Conservation (phyloP, 352 stramenopile genomes). For the Phytophthora idaei region DNA sequence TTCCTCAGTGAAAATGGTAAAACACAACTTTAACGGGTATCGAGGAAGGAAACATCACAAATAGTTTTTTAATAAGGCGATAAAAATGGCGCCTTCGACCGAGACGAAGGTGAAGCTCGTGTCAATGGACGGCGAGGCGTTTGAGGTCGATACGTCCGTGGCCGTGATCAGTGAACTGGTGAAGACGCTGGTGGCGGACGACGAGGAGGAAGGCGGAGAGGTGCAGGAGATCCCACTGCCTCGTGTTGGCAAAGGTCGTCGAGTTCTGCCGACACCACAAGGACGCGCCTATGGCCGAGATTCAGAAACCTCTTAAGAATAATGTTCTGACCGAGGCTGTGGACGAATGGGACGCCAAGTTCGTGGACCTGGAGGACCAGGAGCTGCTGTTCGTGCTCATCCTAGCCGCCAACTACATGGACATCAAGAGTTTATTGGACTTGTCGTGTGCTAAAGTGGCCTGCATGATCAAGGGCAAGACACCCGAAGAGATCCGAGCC, state of each 20-base stretch:
- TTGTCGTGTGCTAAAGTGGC: constrained; percentile 64
- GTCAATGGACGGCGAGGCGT: constrained; percentile 62
- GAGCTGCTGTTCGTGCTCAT: constrained; percentile 74
- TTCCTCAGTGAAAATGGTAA: background rate
- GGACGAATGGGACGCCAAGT: constrained; percentile 63
- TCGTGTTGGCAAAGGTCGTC: constrained; percentile 58
- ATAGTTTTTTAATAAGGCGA: background rate
- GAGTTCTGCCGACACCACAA: constrained; percentile 67
- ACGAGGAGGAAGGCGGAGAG: constrained; percentile 32
- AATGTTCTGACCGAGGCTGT: constrained; percentile 54
- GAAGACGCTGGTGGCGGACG: constrained; percentile 56
- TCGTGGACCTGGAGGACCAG: constrained; percentile 53
- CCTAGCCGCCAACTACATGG: constrained; percentile 71
- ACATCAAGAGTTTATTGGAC: constrained; percentile 72
- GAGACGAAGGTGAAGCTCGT: constrained; percentile 51
- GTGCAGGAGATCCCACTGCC: constrained; percentile 60
- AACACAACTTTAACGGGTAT: background rate
- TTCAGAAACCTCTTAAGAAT: constrained; percentile 65
- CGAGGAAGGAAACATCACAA: background rate
- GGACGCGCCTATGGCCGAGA: constrained; percentile 60
- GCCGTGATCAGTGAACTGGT: constrained; percentile 56
- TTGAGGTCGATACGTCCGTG: constrained; percentile 46
- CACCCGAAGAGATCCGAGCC: constrained; percentile 61
- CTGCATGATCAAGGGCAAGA: constrained; percentile 71
- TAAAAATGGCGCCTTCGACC: constrained; percentile 1